Percentiles rank a stretch among this genome's conserved stretches.
Evolutionary conservation across 768 basidiomycete species (phyloP).

Genomic region (Pholiota microspora): DNA sequence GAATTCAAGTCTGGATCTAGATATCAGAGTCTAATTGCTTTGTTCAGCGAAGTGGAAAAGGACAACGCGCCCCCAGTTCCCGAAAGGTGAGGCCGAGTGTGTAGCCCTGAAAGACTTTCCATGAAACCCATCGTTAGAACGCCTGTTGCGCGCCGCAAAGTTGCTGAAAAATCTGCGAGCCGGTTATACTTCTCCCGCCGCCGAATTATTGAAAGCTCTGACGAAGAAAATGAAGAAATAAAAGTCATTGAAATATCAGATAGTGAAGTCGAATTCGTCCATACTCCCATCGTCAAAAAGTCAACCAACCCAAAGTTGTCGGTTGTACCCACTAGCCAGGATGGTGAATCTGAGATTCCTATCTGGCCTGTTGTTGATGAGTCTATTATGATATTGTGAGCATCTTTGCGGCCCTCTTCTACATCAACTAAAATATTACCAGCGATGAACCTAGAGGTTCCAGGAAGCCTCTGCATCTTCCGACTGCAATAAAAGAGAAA

Average conservation of each 20-base stretch:
- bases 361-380: slow-evolving; percentile 20
- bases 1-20: neutral
- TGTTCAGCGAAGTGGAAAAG: neutral
- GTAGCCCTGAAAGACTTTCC: neutral
- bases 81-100: neutral
- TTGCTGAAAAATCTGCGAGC: neutral
- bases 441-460: slow-evolving; percentile 51
- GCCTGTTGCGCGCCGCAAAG: neutral
- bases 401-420: too few species aligned
- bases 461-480: slow-evolving; percentile 41
- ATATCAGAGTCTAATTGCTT: neutral
- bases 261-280: slow-evolving; percentile 11
- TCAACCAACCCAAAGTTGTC: neutral
- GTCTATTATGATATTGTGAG: slow-evolving; percentile 32
- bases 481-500: slow-evolving; percentile 6
- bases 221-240: slow-evolving; percentile 19
- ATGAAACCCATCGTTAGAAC: neutral
- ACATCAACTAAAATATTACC: neutral
- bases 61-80: neutral
- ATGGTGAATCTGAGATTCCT: neutral
- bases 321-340: neutral
- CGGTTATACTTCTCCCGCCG: slow-evolving; percentile 17
- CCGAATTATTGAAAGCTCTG: slow-evolving; percentile 35
- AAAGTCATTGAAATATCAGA: slow-evolving; percentile 30
- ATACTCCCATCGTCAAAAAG: neutral